A percentile compares a stretch with the other conserved stretches of the same genome.
Conservation (phyloP, 2,329 filamentous ascomycete genomes). For the Elsinoe ampelina region DNA sequence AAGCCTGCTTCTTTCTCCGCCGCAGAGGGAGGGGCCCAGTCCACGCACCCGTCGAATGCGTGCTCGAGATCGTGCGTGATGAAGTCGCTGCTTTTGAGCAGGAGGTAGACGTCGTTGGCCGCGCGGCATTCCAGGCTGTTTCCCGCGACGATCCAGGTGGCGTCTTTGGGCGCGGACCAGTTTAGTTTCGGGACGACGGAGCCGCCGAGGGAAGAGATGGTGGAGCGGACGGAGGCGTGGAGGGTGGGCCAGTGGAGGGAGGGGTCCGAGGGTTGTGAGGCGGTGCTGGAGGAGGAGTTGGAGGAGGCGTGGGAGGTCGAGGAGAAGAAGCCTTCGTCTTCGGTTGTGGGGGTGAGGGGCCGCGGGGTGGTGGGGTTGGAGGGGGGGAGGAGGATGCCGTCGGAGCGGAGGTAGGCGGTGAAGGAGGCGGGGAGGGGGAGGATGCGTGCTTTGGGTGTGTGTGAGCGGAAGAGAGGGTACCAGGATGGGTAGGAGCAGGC, state of each 20-base stretch:
- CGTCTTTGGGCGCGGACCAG: slow-evolving; percentile 95
- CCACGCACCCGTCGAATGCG: slow-evolving; percentile 68
- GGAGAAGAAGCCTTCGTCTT: slow-evolving; percentile 44
- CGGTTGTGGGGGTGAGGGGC: slow-evolving; percentile 34
- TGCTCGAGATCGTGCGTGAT: slow-evolving; percentile 90
- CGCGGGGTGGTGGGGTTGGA: slow-evolving; percentile 47
- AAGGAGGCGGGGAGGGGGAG: slow-evolving; percentile 69
- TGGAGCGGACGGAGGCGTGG: slow-evolving; percentile 65
- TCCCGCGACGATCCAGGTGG: slow-evolving; percentile 76
- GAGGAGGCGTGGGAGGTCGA: slow-evolving; percentile 36
- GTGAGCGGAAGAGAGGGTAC: slow-evolving; percentile 58
- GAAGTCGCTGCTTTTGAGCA: slow-evolving; percentile 91
- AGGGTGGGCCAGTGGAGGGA: slow-evolving; percentile 56
- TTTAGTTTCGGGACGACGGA: slow-evolving; percentile 88
- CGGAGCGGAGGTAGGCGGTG: slow-evolving; percentile 77
- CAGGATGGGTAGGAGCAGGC: slow-evolving; percentile 92
- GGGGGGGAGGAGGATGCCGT: slow-evolving; percentile 80
- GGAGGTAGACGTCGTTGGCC: slow-evolving; percentile 84
- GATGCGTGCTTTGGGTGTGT: slow-evolving; percentile 77
- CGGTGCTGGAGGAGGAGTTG: slow-evolving; percentile 41
- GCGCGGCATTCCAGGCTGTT: slow-evolving; percentile 88
- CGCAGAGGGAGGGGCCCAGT: slow-evolving; percentile 24
- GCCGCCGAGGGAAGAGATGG: slow-evolving; percentile 73
- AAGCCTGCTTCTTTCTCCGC: not conserved
- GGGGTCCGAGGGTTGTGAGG: slow-evolving; percentile 49